These are phyloP conservation scores for Mortierella claussenii DNA, from an alignment of 192 early-diverging fungal species.

Conservation along the genomic window DNA sequence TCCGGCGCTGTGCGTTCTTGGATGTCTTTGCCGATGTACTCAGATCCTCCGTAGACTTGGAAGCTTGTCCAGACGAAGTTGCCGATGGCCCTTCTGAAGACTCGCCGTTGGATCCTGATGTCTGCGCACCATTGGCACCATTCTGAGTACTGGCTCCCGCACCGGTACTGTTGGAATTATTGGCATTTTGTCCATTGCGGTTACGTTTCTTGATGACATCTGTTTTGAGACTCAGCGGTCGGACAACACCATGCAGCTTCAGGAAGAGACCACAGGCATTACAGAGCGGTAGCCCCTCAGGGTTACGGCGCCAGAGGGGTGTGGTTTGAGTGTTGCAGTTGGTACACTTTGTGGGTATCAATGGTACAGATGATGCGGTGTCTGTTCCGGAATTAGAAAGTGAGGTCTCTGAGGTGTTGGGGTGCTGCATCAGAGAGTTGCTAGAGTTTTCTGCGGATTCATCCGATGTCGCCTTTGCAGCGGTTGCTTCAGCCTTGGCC, in stretches of 20 bases:
- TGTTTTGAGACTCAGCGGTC: conserved; percentile 90
- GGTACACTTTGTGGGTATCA: conserved; percentile 68
- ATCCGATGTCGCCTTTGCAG: conserved; percentile 8
- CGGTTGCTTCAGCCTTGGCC: conserved; percentile 8
- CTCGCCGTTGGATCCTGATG: conserved; percentile 10
- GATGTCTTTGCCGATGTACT: conserved; percentile 9
- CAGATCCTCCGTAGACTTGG: conserved; percentile 32
- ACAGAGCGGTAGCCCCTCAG: conserved; percentile 90
- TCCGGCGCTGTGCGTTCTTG: conserved; percentile 34
- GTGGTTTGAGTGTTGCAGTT: conserved; percentile 95
- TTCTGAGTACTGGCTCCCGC: no score
- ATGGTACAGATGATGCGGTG: conserved; percentile 26
- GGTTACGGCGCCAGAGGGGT: conserved; percentile 94
- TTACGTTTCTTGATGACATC: conserved; percentile 94
- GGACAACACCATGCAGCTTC: conserved; percentile 91
- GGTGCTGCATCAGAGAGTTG: conserved; percentile 16
- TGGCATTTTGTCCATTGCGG: conserved; percentile 59
- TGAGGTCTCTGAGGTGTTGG: conserved; percentile 30
- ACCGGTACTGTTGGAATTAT: background rate
- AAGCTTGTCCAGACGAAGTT: conserved; percentile 1
- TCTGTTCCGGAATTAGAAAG: conserved; percentile 18
- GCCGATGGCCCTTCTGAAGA: conserved; percentile 11
- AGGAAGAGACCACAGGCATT: conserved; percentile 97
- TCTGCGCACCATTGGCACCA: conserved; percentile 5
- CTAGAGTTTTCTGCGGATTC: conserved; percentile 1